Evolutionary conservation across 2,329 filamentous ascomycete genomes (phyloP).

Genomic region (Aspergillus versicolor): DNA sequence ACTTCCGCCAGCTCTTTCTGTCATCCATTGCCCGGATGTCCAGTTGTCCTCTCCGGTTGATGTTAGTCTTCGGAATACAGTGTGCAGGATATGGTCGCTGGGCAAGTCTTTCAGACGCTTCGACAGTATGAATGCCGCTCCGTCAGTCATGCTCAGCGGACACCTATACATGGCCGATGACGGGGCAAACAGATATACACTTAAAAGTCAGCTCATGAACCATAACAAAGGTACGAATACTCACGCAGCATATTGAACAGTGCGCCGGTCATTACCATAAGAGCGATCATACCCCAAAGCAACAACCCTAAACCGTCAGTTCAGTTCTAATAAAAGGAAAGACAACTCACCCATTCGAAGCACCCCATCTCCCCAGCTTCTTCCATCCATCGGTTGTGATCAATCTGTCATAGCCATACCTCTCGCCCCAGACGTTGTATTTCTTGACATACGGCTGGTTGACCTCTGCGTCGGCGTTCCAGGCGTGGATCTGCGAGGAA

Average conservation of each 20-base stretch:
- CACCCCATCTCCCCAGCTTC: conserved; percentile 35
- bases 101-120: conserved; percentile 7
- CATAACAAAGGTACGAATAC: no score
- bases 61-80: neutral
- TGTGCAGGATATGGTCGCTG: neutral
- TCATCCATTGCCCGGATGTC: conserved; percentile 80
- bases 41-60: conserved; percentile 39
- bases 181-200: conserved; percentile 18
- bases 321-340: neutral
- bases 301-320: conserved; percentile 19
- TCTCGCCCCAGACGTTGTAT: conserved; percentile 61
- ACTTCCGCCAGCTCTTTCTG: conserved; percentile 66
- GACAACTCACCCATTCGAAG: conserved; percentile 24
- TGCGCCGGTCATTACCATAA: conserved; percentile 21
- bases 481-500: conserved; percentile 28
- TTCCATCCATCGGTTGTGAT: conserved; percentile 67
- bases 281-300: conserved; percentile 25
- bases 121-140: conserved; percentile 36
- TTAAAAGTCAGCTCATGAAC: neutral
- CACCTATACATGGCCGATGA: conserved; percentile 37
- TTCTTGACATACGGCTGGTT: conserved; percentile 63
- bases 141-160: conserved; percentile 61
- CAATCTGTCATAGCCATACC: conserved; percentile 54
- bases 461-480: conserved; percentile 60
- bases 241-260: conserved; percentile 23